phyloP scores from a whole-genome alignment of 495 filamentous ascomycete genomes.

The Penicillium egyptiacum region DNA sequence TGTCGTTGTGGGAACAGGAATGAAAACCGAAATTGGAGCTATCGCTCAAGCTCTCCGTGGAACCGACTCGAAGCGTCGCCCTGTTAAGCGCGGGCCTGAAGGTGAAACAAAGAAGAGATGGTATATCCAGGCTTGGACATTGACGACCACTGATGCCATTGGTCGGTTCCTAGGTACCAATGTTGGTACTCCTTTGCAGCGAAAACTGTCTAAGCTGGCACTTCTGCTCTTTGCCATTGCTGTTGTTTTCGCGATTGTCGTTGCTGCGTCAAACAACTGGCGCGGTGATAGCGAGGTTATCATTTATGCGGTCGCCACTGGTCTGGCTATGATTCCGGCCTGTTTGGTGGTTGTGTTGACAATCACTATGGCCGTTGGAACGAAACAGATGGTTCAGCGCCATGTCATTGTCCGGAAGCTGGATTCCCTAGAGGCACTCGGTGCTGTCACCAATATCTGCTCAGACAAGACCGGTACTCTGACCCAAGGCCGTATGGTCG shows the following conservation, averaged over 20 bases:
- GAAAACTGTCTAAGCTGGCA: slow-evolving; percentile 69
- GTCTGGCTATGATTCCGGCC: slow-evolving; percentile 70
- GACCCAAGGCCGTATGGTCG: slow-evolving; percentile 76
- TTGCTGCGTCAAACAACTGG: slow-evolving; percentile 62
- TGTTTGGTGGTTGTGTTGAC: slow-evolving; percentile 75
- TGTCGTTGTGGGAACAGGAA: slow-evolving; percentile 69
- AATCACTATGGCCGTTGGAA: slow-evolving; percentile 72
- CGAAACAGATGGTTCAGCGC: slow-evolving; percentile 67
- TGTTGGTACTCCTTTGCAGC: slow-evolving; percentile 66
- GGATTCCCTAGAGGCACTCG: slow-evolving; percentile 65
- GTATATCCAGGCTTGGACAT: slow-evolving; percentile 66
- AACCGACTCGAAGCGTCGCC: slow-evolving; percentile 44
- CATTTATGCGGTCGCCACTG: slow-evolving; percentile 71
- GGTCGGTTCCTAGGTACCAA: slow-evolving; percentile 71
- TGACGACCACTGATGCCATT: slow-evolving; percentile 64
- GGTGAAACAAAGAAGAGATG: slow-evolving; percentile 62
- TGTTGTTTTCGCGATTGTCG: slow-evolving; percentile 67
- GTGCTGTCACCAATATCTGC: slow-evolving; percentile 70
- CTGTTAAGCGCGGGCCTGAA: slow-evolving; percentile 56
- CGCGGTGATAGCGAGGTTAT: slow-evolving; percentile 61
- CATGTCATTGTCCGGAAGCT: slow-evolving; percentile 69
- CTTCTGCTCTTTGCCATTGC: slow-evolving; percentile 67
- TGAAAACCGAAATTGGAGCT: slow-evolving; percentile 69
- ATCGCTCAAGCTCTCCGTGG: slow-evolving; percentile 64
- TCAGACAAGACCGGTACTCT: slow-evolving; percentile 73